Conservation (phyloP, 1,284 basidiomycete species). For the Tremellales sp. region DNA sequence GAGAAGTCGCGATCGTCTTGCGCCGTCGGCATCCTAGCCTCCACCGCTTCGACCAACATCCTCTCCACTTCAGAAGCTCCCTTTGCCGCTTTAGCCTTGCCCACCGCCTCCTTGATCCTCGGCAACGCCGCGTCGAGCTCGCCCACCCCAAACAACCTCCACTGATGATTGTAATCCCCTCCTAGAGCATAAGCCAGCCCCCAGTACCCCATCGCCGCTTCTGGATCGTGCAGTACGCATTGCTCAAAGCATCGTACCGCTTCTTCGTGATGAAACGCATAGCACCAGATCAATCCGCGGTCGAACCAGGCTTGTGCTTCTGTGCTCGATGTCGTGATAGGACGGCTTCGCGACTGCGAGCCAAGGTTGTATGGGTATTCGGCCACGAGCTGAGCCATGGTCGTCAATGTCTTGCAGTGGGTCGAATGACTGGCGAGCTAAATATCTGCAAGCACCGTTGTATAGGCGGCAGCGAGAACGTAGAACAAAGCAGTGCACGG, state of each 20-base stretch:
- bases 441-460: no score
- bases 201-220: constrained; percentile 37
- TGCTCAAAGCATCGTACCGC: constrained; percentile 33
- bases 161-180: constrained; percentile 44
- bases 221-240: constrained; percentile 24
- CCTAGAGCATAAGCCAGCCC: constrained; percentile 37
- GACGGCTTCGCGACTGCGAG: constrained; percentile 4
- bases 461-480: no score
- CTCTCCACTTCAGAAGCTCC: constrained; percentile 8
- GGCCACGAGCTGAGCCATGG: no score
- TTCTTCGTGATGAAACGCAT: constrained; percentile 41
- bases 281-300: constrained; percentile 37
- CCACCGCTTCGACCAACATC: constrained; percentile 11
- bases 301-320: constrained; percentile 39
- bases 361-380: constrained; percentile 23
- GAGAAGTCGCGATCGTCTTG: constrained; percentile 14
- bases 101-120: not conserved
- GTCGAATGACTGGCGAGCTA: no score
- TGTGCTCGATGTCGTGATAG: constrained; percentile 23
- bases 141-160: constrained; percentile 20
- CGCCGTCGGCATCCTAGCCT: constrained; percentile 9
- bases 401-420: no score
- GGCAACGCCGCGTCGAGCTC: constrained; percentile 10
- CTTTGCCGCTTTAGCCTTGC: not conserved
- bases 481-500: no score